These are phyloP conservation scores for Penicillium glabrum DNA, from an alignment of 2,329 filamentous ascomycete genomes.

Conservation along the genomic window DNA sequence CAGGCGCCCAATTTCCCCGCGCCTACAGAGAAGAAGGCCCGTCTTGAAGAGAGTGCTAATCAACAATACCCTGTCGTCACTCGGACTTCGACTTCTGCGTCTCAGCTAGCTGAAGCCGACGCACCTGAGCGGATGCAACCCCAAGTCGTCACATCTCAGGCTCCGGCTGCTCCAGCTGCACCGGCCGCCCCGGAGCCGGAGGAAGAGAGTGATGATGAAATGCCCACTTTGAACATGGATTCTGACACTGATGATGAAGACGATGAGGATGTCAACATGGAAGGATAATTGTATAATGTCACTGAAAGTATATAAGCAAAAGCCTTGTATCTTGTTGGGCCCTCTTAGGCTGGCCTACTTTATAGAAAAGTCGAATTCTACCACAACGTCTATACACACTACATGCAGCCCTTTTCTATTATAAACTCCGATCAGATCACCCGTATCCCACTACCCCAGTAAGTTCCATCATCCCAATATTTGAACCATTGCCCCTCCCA, in stretches of 20 bases:
- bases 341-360: neutral
- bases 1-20: constrained; percentile 1
- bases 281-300: constrained; percentile 12
- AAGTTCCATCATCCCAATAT: constrained; percentile 62
- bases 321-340: neutral
- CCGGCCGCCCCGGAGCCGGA: constrained; percentile 21
- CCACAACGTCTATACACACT: neutral
- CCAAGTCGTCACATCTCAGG: constrained; percentile 11
- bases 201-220: constrained; percentile 50
- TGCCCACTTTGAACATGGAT: constrained; percentile 50
- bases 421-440: constrained; percentile 23
- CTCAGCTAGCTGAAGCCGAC: constrained; percentile 10
- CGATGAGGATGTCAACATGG: constrained; percentile 31
- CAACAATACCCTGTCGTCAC: constrained; percentile 1
- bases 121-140: constrained; percentile 6
- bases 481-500: constrained; percentile 59
- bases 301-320: neutral
- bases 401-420: neutral
- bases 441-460: constrained; percentile 60
- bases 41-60: constrained; percentile 25
- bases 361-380: neutral
- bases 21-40: constrained; percentile 30
- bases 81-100: constrained; percentile 3
- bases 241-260: constrained; percentile 49
- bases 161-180: constrained; percentile 11